Percentiles rank a stretch among this genome's conserved stretches.
These are phyloP conservation scores for Dipteronia dyeriana DNA, from an alignment of 345 rosid species.

Conservation along the genomic window DNA sequence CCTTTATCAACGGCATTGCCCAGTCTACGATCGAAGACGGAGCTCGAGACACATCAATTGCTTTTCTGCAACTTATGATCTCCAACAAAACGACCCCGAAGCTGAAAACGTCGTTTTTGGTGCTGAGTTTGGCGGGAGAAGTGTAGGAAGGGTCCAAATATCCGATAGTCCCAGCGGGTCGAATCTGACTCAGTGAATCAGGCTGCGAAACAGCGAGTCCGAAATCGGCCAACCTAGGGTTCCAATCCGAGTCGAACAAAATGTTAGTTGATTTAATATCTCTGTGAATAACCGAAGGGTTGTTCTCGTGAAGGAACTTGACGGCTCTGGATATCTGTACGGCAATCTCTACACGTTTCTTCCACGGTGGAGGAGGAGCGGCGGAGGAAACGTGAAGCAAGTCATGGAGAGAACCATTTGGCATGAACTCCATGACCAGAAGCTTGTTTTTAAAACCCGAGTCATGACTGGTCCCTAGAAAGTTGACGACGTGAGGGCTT, in stretches of 20 bases:
- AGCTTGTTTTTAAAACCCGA: constrained; percentile 27
- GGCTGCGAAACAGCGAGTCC: constrained; percentile 51
- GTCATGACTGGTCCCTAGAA: constrained; percentile 39
- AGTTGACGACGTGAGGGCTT: constrained; percentile 42
- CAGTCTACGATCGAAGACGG: constrained; percentile 69
- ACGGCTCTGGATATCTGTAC: constrained; percentile 60
- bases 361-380: constrained; percentile 45
- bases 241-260: constrained; percentile 56
- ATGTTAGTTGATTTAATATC: constrained; percentile 76
- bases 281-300: constrained; percentile 56
- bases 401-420: constrained; percentile 66
- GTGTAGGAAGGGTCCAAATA: constrained; percentile 77
- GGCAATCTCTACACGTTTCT: constrained; percentile 55
- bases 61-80: constrained; percentile 66
- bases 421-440: constrained; percentile 77
- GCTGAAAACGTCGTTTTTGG: constrained; percentile 62
- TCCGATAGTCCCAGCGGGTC: constrained; percentile 77
- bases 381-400: constrained; percentile 41
- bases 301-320: constrained; percentile 51
- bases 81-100: constrained; percentile 70
- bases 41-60: constrained; percentile 44
- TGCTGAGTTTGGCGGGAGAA: constrained; percentile 48
- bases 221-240: constrained; percentile 61
- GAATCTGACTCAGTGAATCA: constrained; percentile 21
- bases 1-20: constrained; percentile 52